These are phyloP conservation scores for Fusarium lateritium DNA, from an alignment of 2,329 filamentous ascomycete species.

Conservation along the genomic window DNA sequence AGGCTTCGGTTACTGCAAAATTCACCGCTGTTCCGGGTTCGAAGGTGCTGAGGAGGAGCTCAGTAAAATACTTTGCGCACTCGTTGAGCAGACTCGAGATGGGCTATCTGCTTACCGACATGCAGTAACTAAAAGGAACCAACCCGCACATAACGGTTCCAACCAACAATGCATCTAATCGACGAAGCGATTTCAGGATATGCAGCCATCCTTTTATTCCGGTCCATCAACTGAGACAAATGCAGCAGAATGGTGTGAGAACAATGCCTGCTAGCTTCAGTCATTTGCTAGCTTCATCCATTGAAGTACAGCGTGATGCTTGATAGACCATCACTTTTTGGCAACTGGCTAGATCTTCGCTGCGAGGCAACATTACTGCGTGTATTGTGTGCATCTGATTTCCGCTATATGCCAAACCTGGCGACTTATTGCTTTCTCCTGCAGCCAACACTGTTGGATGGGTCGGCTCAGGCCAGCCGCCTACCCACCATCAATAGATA, in stretches of 20 bases:
- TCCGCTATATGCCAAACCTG: background rate
- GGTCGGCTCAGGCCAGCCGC: background rate
- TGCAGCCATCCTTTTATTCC: background rate
- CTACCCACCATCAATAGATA: background rate
- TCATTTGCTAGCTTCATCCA: background rate
- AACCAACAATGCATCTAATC: background rate
- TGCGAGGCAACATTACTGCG: conserved; percentile 7
- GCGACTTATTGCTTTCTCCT: background rate
- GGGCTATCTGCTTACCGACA: background rate
- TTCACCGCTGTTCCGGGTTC: background rate
- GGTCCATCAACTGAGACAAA: conserved; percentile 9
- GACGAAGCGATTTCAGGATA: background rate
- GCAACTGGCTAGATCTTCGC: conserved; percentile 5
- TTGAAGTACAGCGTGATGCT: background rate
- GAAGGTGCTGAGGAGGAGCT: background rate
- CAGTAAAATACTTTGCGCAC: background rate
- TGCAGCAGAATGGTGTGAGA: background rate
- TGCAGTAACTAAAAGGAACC: background rate
- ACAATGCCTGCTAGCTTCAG: background rate
- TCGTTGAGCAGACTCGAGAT: background rate
- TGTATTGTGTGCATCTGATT: background rate
- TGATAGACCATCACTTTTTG: background rate
- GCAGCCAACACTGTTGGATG: conserved; percentile 24
- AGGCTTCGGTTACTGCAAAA: background rate
- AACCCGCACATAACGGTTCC: background rate